Evolutionary conservation across 306 rosid genomes (phyloP), one percentile per base, ranked within the genome.

Genomic region (Trifolium repens): DNA sequence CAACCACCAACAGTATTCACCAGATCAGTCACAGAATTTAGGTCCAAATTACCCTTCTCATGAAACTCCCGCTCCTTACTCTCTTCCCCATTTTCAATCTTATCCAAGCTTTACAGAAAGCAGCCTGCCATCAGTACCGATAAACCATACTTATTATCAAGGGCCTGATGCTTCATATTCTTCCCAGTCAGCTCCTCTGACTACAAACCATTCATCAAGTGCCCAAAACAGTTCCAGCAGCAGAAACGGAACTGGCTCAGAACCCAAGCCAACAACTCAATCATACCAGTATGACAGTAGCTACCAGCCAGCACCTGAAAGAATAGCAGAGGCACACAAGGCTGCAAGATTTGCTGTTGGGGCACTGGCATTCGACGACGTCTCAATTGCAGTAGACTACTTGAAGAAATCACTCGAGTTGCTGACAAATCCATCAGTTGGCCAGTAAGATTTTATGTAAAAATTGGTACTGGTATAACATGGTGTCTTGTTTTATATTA

Each of bases 331-430:
- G 87, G 99, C 99, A 32, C 99, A 96, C 78, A 96, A 96, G 74
- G 96, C 98, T 22, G 99, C 99, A 42, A 96, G 99, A 65, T 96
- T 96, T 87, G 99, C 99, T 1, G 99, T 96, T 67, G 99, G 99
- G 63, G 99, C 99, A 13, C 83, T 96, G 81, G 99, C 99, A 16
- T 96, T 96, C 58, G 99, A 96, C 79, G 99, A 96, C 55, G 98
- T 96, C 79, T 83, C 96, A 1, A 60, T 83, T 79, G 99, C 98
- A 7, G 96, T 96, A 44, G 99, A 92, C 78, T 81, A 15, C 84
- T 83, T 96, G 66, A 96, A 66, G 77, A 96, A 92, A 84, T 92
- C 99, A 32, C 97, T 96, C 26, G 99, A 90, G 79, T 68, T 92
- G 82, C 89, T 96, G 87, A 96, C 97, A 2, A 92, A 87, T n/a